These are phyloP conservation scores for Wallacemonas sp. DNA, from an alignment of 208 protist genomes.

Conservation along the genomic window DNA sequence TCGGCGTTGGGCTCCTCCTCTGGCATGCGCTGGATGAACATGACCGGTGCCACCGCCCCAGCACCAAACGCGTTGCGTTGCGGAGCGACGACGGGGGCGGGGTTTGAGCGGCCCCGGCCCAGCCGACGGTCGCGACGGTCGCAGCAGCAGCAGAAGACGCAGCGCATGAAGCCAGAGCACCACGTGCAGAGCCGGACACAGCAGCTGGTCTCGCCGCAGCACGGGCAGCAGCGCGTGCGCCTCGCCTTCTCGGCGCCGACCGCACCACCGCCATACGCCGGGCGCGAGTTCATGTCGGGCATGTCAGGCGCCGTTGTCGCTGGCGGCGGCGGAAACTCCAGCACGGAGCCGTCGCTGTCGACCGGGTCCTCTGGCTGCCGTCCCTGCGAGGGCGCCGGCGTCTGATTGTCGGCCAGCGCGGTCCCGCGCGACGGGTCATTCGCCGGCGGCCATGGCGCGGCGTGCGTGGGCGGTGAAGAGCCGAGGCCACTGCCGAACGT, in stretches of 20 bases:
- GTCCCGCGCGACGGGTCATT: no score
- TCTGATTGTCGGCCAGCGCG: not conserved
- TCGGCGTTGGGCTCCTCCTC: not conserved
- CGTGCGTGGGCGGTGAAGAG: not conserved
- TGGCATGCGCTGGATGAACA: not conserved
- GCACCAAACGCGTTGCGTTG: not conserved
- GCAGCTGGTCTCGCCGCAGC: constrained; percentile 28
- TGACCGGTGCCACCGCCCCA: constrained; percentile 10
- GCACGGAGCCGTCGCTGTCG: constrained; percentile 32
- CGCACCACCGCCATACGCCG: not conserved
- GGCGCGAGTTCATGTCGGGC: constrained; percentile 31
- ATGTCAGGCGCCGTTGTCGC: constrained; percentile 48
- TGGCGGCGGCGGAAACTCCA: constrained; percentile 71
- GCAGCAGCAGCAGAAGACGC: constrained; percentile 45
- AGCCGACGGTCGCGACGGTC: not conserved
- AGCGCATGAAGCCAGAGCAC: constrained; percentile 27
- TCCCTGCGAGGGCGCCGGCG: not conserved
- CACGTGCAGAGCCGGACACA: constrained; percentile 18
- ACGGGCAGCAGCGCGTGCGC: not conserved
- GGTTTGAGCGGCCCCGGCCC: not conserved
- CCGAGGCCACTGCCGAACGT: no score
- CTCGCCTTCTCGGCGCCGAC: constrained; percentile 25
- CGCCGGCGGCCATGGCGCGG: not conserved
- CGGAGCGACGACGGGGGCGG: not conserved
- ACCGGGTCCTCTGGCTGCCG: not conserved